These are phyloP conservation scores for Bombardia bombarda DNA, from an alignment of 495 filamentous ascomycete species.

Conservation along the genomic window DNA sequence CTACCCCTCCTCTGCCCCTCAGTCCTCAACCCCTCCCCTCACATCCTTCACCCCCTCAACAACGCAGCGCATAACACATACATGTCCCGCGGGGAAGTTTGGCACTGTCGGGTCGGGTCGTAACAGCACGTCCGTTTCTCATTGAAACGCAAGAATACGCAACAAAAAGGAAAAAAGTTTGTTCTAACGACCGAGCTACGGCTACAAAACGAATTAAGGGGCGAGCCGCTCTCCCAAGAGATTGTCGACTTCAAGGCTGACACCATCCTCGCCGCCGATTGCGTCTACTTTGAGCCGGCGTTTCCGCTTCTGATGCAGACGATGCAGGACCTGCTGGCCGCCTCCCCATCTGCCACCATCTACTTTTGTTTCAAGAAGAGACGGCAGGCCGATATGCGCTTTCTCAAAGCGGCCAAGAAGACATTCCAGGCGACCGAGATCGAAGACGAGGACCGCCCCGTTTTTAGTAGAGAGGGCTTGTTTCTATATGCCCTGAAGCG, in stretches of 20 bases:
- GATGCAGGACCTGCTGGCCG: constrained; percentile 51
- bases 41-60: too few relatives aligned
- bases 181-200: constrained; percentile 16
- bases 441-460: constrained; percentile 49
- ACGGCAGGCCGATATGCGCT: constrained; percentile 65
- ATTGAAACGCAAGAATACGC: too few relatives aligned
- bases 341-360: constrained; percentile 52
- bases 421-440: constrained; percentile 56
- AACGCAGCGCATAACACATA: too few relatives aligned
- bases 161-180: constrained; percentile 5
- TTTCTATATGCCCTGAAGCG: constrained; percentile 59
- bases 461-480: constrained; percentile 53
- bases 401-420: constrained; percentile 61
- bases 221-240: constrained; percentile 42
- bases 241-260: constrained; percentile 50
- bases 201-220: too few relatives aligned
- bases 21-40: too few relatives aligned
- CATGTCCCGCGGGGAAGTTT: too few relatives aligned
- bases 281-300: constrained; percentile 93
- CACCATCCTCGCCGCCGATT: constrained; percentile 86
- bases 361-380: constrained; percentile 96
- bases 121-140: not conserved
- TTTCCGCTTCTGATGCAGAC: constrained; percentile 82
- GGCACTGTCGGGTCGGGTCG: not conserved
- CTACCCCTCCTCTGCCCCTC: too few relatives aligned